A percentile compares a stretch with the other conserved stretches of the same genome.
Evolutionary conservation across 169 alveolate species (phyloP).

Genomic region (Perkinsus chesapeaki): DNA sequence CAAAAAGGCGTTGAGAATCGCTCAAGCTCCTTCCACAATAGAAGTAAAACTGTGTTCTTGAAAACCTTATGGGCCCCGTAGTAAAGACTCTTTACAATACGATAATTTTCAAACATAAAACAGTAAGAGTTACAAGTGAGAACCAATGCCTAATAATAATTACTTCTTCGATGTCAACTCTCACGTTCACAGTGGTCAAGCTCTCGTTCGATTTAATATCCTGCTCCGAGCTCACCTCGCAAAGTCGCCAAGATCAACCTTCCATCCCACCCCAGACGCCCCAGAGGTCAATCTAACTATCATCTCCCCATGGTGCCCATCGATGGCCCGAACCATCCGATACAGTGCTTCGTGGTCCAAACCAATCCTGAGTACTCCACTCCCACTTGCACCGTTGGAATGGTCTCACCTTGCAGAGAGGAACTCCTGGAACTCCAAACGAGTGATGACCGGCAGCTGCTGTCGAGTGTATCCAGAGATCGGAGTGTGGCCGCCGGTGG

Average conservation of each 20-base stretch:
- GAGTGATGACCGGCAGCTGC: neutral
- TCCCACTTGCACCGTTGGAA: neutral
- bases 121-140: too few relatives aligned
- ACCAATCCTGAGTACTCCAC: neutral
- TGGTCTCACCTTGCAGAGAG: neutral
- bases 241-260: neutral
- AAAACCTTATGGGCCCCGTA: too few relatives aligned
- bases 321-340: neutral
- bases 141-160: too few relatives aligned
- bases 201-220: neutral
- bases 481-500: neutral
- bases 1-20: too few relatives aligned
- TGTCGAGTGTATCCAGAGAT: neutral
- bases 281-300: neutral
- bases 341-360: neutral
- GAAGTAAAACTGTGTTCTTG: too few relatives aligned
- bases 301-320: neutral
- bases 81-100: too few relatives aligned
- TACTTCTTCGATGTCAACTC: too few relatives aligned
- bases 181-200: too few relatives aligned
- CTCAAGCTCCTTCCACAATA: too few relatives aligned
- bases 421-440: neutral
- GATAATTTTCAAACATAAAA: too few relatives aligned
- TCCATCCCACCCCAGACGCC: neutral
- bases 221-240: neutral